Conservation (phyloP, 106 monocot species). For the Dendrobium catenatum region DNA sequence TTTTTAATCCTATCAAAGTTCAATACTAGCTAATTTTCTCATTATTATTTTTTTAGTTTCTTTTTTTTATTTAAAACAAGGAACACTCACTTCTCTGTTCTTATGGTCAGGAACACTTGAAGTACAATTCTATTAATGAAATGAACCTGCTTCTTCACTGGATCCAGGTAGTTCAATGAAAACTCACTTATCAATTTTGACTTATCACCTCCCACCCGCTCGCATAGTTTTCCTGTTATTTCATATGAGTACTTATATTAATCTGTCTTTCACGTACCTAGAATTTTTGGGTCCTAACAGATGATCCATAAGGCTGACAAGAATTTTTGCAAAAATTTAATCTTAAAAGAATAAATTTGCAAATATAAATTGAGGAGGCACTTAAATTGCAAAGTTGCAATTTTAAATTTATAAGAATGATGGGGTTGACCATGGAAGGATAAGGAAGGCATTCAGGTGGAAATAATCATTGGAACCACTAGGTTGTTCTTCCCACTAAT, state of each 20-base stretch:
- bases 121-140: conserved; percentile 4
- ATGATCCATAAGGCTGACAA: background rate
- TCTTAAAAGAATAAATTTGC: background rate
- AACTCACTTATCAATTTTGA: background rate
- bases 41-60: background rate
- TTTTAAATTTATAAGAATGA: too few species aligned
- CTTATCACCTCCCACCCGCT: background rate
- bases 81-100: background rate
- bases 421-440: too few species aligned
- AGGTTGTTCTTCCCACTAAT: too few species aligned
- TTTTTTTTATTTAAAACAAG: too few species aligned
- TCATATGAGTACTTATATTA: background rate
- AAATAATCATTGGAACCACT: too few species aligned
- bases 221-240: background rate
- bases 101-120: conserved; percentile 21
- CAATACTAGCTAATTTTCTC: background rate
- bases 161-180: conserved; percentile 31
- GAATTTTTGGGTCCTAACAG: background rate
- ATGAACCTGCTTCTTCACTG: conserved; percentile 34
- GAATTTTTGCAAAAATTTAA: background rate
- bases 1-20: background rate
- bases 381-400: background rate
- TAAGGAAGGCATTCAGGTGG: too few species aligned
- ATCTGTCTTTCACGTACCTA: background rate
- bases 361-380: background rate